These are phyloP conservation scores for Pythium periplocum DNA, from an alignment of 352 stramenopile species.

Conservation along the genomic window DNA sequence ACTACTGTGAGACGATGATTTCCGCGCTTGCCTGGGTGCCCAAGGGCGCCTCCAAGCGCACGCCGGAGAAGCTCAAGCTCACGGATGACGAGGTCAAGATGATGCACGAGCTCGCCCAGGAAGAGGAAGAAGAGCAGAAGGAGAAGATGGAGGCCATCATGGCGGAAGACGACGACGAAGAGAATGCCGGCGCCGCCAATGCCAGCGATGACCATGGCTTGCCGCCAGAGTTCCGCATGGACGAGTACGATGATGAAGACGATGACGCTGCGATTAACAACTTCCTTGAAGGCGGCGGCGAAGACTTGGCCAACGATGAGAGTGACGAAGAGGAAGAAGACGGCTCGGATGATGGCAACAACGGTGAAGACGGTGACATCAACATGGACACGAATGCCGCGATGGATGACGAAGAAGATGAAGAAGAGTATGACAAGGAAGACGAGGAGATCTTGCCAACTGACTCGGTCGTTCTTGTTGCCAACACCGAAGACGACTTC, in stretches of 20 bases:
- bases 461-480: slow-evolving; percentile 95
- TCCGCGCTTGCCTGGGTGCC: slow-evolving; percentile 57
- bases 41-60: slow-evolving; percentile 44
- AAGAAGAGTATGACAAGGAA: slow-evolving; percentile 77
- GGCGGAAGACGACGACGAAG: slow-evolving; percentile 31
- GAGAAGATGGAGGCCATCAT: slow-evolving; percentile 46
- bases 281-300: slow-evolving; percentile 43
- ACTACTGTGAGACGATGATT: slow-evolving; percentile 30
- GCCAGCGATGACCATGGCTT: slow-evolving; percentile 34
- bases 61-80: slow-evolving; percentile 82
- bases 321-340: slow-evolving; percentile 33
- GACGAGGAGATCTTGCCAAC: slow-evolving; percentile 93
- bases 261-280: slow-evolving; percentile 79
- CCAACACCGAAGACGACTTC: slow-evolving; percentile 98
- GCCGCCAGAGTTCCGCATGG: slow-evolving; percentile 77
- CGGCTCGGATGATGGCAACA: slow-evolving; percentile 33
- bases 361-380: slow-evolving; percentile 25
- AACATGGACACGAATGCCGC: slow-evolving; percentile 55
- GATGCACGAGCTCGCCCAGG: slow-evolving; percentile 70
- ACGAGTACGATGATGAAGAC: slow-evolving; percentile 86
- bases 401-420: slow-evolving; percentile 57
- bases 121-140: slow-evolving; percentile 66
- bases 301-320: slow-evolving; percentile 30
- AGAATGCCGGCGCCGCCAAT: slow-evolving; percentile 13
- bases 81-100: slow-evolving; percentile 78